Conservation (phyloP, 2,329 filamentous ascomycete species). For the Domatiomyces globalis region DNA sequence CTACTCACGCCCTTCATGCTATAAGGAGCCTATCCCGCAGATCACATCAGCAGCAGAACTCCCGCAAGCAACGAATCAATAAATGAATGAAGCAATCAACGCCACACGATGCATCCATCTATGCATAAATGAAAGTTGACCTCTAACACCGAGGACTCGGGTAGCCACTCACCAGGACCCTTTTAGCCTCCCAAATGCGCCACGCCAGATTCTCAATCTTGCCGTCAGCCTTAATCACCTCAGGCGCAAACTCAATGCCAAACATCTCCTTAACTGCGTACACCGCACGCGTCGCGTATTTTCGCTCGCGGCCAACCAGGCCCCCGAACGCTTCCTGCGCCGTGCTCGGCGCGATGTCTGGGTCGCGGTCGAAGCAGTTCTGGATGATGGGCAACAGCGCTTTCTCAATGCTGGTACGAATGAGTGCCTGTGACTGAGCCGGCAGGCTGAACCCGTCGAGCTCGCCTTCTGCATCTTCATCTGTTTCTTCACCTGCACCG, state of each 20-base stretch:
- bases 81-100: background rate
- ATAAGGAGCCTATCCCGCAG: slow-evolving; percentile 46
- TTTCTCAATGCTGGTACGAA: slow-evolving; percentile 57
- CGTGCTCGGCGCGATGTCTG: slow-evolving; percentile 71
- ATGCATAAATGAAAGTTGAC: background rate
- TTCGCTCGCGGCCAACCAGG: slow-evolving; percentile 71
- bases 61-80: background rate
- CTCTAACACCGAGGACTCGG: background rate
- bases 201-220: slow-evolving; percentile 82
- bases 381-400: slow-evolving; percentile 69
- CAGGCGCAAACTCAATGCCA: slow-evolving; percentile 84
- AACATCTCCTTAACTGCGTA: slow-evolving; percentile 95
- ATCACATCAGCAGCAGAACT: background rate
- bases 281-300: slow-evolving; percentile 78
- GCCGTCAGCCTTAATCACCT: slow-evolving; percentile 83
- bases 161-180: slow-evolving; percentile 59
- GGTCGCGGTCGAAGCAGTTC: slow-evolving; percentile 86
- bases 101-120: no score
- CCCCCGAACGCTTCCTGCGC: slow-evolving; percentile 72
- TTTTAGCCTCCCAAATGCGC: slow-evolving; percentile 91
- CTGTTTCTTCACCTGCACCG: slow-evolving; percentile 48
- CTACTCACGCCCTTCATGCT: slow-evolving; percentile 55
- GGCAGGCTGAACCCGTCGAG: slow-evolving; percentile 8
- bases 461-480: slow-evolving; percentile 31
- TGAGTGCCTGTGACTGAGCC: slow-evolving; percentile 41